phyloP scores from a whole-genome alignment of 805 yeast species.

The Starmerella sirachaensis region DNA sequence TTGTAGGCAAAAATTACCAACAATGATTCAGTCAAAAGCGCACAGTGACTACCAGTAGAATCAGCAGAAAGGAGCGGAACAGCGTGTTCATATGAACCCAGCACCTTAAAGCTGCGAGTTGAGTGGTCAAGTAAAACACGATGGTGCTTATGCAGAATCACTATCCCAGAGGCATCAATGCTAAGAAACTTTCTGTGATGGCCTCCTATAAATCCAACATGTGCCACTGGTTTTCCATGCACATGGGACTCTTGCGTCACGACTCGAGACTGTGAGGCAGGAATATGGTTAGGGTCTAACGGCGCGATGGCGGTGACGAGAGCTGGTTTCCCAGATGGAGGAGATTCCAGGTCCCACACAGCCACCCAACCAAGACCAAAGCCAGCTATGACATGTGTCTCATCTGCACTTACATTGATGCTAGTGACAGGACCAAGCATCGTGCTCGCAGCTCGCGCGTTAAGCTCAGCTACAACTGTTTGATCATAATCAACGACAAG shows the following conservation, averaged over 20 bases:
- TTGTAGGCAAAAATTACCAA: constrained; percentile 2
- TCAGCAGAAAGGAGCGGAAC: constrained; percentile 9
- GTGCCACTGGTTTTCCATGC: constrained; percentile 31
- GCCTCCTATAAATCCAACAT: constrained; percentile 38
- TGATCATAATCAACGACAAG: constrained; percentile 63
- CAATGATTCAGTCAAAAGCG: constrained; percentile 8
- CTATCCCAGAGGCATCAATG: constrained; percentile 44
- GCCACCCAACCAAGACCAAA: constrained; percentile 50
- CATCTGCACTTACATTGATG: constrained; percentile 54
- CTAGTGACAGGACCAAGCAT: constrained; percentile 40
- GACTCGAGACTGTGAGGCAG: constrained; percentile 23
- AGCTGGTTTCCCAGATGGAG: constrained; percentile 2
- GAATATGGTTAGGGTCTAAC: constrained; percentile 25
- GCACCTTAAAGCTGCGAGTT: constrained; percentile 37
- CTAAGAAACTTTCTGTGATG: constrained; percentile 46
- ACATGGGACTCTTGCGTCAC: constrained; percentile 31
- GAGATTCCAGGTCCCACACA: constrained; percentile 49
- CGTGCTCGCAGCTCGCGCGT: constrained; percentile 25
- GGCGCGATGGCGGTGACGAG: constrained; percentile 9
- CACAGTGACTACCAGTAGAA: background rate
- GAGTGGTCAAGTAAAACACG: constrained; percentile 44
- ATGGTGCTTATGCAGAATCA: constrained; percentile 52
- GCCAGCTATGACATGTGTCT: constrained; percentile 58
- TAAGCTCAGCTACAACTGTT: constrained; percentile 36
- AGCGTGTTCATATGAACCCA: constrained; percentile 35